Base-by-base conservation (phyloP, 2,329 filamentous ascomycete genomes). In the Endocalyx cinctus region DNA sequence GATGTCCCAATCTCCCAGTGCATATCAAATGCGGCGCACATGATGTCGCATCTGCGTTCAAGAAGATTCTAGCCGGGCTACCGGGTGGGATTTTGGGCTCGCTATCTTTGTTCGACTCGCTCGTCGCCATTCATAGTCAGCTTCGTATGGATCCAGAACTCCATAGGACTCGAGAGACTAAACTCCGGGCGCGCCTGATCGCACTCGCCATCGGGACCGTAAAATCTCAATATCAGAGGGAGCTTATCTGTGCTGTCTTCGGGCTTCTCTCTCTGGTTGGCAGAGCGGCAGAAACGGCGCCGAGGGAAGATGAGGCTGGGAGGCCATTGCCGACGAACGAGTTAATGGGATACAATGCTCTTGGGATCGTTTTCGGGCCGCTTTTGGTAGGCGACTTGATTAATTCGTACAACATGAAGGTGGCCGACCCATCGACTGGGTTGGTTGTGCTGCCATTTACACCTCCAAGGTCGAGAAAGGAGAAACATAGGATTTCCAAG, bases 11-110 rank as follows among this genome's bases (percentile, higher is more conserved):
- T 25, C 60, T 84, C 2, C 80, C 81, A 4, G 54, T 58, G 2
- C 77, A 82, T 45, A 76, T 84, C 39, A 67, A 67, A 23, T 72
- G 65, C 29, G 68, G 72, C 6, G 64, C 77, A 4, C 77, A 84
- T 40, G 81, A 84, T 55, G 72, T 84, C 18, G 79, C 79, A 3
- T 79, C 77, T 2, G 69, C 75, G 0, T 83, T 85, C 57, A 84
- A 84, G 47, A 71, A 68, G 10, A 63, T 85, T n/a, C 60, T 85
- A 1, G 67, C 70, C 0, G 73, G 74, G 1, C 53, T 85, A 1
- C 79, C 79, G 0, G 79, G 79, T 0, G 81, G 81, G 0, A 77
- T 85, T 25, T 59, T 85, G 1, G 81, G 81, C 4, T 79, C 77
- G 1, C 48, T 82, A 11, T 54, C 65, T 2, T 52, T 83, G 1